Evolutionary conservation across 345 rosid species (phyloP).

Genomic region (Arabis hirsuta): DNA sequence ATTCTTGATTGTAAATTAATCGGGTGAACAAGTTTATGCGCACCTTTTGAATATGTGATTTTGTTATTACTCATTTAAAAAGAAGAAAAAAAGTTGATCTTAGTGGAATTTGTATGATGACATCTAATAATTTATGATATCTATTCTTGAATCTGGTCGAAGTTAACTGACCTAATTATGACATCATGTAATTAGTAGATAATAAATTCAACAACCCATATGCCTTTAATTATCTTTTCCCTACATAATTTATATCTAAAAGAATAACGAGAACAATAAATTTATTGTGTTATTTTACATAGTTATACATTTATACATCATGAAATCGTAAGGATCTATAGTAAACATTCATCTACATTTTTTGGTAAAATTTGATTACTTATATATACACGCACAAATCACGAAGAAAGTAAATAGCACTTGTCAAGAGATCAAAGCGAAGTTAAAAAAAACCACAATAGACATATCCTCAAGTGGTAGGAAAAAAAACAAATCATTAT

Average conservation of each 20-base stretch:
- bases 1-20: constrained; percentile 2
- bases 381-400: not conserved
- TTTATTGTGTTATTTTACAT: not conserved
- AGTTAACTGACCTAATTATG: constrained; percentile 30
- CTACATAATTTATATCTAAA: no score
- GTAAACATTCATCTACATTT: no score
- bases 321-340: no score
- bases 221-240: not conserved
- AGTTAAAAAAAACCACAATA: not conserved
- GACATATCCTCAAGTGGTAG: not conserved
- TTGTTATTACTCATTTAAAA: not conserved
- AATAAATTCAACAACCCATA: constrained; percentile 7
- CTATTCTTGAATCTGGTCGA: not conserved
- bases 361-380: no score
- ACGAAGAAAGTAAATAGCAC: not conserved
- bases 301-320: no score
- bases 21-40: constrained; percentile 7
- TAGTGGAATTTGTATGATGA: constrained; percentile 5
- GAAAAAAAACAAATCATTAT: constrained; percentile 24
- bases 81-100: not conserved
- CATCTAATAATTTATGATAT: constrained; percentile 11
- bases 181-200: constrained; percentile 30
- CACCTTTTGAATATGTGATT: constrained; percentile 7
- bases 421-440: not conserved
- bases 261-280: not conserved